Conservation (phyloP, 2,329 filamentous ascomycete species). For the Mycogone perniciosa region DNA sequence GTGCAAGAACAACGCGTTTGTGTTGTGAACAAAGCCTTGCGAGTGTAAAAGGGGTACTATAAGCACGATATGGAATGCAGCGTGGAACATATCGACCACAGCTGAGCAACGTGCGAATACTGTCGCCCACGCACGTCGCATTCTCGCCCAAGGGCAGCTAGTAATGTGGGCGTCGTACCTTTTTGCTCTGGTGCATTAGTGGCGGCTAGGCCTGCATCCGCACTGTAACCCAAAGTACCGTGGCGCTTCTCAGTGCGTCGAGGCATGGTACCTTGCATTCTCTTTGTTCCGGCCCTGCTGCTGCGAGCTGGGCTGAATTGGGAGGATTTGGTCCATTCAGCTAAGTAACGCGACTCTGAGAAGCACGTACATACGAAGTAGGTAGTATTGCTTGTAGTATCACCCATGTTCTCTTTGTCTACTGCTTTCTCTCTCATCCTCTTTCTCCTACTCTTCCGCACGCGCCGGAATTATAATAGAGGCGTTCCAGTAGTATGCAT, state of each 20-base stretch:
- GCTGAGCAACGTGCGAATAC: background rate
- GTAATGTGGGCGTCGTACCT: no score
- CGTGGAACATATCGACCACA: constrained; percentile 3
- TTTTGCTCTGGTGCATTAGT: no score
- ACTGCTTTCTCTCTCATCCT: no score
- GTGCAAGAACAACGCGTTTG: constrained; percentile 7
- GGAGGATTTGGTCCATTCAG: background rate
- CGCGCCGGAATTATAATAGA: no score
- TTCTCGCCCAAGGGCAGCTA: no score
- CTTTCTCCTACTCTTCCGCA: no score
- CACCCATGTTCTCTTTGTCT: no score
- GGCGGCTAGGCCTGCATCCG: background rate
- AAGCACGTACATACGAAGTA: no score
- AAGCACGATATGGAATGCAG: constrained; percentile 4
- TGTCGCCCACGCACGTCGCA: background rate
- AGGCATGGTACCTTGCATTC: background rate
- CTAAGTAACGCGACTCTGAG: background rate
- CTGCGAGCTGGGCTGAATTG: background rate
- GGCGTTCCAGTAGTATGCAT: no score
- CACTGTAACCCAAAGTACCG: background rate
- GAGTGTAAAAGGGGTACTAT: constrained; percentile 7
- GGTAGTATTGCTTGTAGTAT: no score
- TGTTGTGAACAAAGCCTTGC: constrained; percentile 1
- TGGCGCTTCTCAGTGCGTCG: background rate
- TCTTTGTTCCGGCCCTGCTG: background rate